Conservation (phyloP, 768 basidiomycete genomes). For the Pilatotrama ljubarskyi region DNA sequence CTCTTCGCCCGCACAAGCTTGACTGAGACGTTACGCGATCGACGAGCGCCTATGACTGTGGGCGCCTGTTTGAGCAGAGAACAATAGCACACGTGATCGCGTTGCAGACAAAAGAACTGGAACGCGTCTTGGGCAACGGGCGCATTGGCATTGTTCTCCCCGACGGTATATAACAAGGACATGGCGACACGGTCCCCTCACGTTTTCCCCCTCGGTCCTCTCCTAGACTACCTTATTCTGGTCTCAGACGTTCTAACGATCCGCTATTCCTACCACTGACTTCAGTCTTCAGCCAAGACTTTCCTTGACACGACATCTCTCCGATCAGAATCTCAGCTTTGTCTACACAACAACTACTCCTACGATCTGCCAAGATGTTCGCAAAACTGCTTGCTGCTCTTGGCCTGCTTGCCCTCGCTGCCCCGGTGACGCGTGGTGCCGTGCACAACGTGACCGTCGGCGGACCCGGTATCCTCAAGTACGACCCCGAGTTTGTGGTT, state of each 20-base stretch:
- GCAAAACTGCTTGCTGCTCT: slow-evolving; percentile 25
- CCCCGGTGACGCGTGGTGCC: slow-evolving; percentile 38
- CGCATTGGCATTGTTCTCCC: slow-evolving; percentile 10
- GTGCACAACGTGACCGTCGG: slow-evolving; percentile 50
- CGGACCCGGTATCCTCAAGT: slow-evolving; percentile 43
- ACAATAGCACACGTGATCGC: slow-evolving; percentile 24
- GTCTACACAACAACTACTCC: background rate
- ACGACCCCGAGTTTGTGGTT: slow-evolving; percentile 39
- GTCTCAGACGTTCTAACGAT: slow-evolving; percentile 1
- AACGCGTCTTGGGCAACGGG: slow-evolving; percentile 3
- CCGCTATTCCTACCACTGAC: background rate
- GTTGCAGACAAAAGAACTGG: slow-evolving; percentile 12
- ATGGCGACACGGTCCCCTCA: background rate
- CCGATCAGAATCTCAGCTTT: background rate
- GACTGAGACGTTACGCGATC: background rate
- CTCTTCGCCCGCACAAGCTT: background rate
- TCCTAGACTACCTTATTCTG: slow-evolving; percentile 8
- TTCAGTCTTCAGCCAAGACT: background rate
- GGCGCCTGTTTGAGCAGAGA: background rate
- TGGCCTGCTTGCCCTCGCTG: slow-evolving; percentile 30
- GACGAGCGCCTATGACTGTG: background rate
- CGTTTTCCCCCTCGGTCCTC: background rate
- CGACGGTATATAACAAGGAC: background rate
- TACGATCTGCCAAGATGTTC: slow-evolving; percentile 14
- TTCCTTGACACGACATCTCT: background rate